Evolutionary conservation across 805 yeast species (phyloP).

Genomic region (Candida quercuum): DNA sequence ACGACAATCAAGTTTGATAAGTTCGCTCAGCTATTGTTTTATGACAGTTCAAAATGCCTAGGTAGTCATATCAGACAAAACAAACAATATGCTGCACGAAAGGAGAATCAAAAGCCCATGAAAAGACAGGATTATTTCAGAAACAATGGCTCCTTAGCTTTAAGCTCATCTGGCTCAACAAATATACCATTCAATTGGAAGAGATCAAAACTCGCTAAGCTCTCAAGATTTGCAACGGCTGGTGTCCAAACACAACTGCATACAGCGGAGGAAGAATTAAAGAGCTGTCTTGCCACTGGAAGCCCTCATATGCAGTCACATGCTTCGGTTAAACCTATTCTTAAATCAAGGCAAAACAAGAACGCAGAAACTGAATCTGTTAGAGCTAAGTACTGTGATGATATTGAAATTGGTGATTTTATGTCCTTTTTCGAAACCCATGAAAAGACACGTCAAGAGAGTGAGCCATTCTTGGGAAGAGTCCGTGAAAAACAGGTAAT

Average conservation of each 20-base stretch:
- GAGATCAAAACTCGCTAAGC: background rate
- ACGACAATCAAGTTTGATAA: constrained; percentile 23
- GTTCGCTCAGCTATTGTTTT: constrained; percentile 23
- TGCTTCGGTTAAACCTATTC: constrained; percentile 27
- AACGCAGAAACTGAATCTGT: constrained; percentile 30
- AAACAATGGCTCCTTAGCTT: constrained; percentile 2
- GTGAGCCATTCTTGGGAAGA: constrained; percentile 27
- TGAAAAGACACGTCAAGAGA: constrained; percentile 29
- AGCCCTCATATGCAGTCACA: background rate
- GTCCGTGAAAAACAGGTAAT: constrained; percentile 33
- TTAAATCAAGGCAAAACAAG: constrained; percentile 30
- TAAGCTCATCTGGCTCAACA: background rate
- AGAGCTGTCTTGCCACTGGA: background rate
- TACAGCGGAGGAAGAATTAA: background rate
- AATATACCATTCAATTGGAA: background rate
- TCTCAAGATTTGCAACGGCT: background rate
- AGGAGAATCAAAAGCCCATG: background rate
- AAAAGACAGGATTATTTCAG: constrained; percentile 1
- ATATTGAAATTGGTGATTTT: constrained; percentile 31
- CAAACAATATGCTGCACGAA: background rate
- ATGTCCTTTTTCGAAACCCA: constrained; percentile 29
- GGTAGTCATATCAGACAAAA: constrained; percentile 3
- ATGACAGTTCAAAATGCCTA: constrained; percentile 21
- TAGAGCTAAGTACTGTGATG: constrained; percentile 34
- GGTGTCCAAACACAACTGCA: background rate